Evolutionary conservation across 768 basidiomycete species (phyloP).

Genomic region (Naganishia kalamii): DNA sequence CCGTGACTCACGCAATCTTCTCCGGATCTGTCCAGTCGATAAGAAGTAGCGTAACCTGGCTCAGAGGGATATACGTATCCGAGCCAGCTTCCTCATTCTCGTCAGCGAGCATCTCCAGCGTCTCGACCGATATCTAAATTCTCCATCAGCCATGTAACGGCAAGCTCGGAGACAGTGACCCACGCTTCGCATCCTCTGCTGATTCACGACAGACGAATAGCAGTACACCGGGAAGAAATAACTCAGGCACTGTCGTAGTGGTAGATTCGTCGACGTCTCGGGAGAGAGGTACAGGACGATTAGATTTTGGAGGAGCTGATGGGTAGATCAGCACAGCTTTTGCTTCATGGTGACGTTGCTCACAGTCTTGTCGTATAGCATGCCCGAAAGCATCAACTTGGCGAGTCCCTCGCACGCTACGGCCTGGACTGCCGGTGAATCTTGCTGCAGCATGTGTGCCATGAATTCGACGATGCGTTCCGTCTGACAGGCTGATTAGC

Average conservation of each 20-base stretch:
- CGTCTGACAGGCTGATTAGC: conserved; percentile 22
- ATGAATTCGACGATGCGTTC: conserved; percentile 65
- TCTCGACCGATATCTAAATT: conserved; percentile 62
- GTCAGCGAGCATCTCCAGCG: conserved; percentile 59
- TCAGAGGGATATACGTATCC: conserved; percentile 64
- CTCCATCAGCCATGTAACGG: background rate
- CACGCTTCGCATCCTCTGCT: conserved; percentile 64
- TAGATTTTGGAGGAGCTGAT: conserved; percentile 54
- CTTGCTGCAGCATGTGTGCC: conserved; percentile 56
- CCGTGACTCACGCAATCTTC: conserved; percentile 54
- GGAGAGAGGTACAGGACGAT: conserved; percentile 68
- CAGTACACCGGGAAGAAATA: conserved; percentile 84
- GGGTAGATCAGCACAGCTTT: background rate
- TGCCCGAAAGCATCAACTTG: conserved; percentile 75
- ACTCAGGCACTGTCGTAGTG: conserved; percentile 74
- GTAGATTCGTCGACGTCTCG: conserved; percentile 70
- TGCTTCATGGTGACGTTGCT: conserved; percentile 28
- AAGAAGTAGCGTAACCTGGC: conserved; percentile 70
- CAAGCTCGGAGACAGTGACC: conserved; percentile 26
- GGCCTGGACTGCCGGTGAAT: conserved; percentile 61
- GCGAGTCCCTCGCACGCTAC: conserved; percentile 69
- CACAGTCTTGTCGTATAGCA: conserved; percentile 67
- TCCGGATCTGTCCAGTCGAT: conserved; percentile 83
- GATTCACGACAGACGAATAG: conserved; percentile 69
- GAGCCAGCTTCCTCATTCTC: conserved; percentile 63